phyloP scores from a whole-genome alignment of 2,329 filamentous ascomycete genomes.

The Diaporthe sp. region DNA sequence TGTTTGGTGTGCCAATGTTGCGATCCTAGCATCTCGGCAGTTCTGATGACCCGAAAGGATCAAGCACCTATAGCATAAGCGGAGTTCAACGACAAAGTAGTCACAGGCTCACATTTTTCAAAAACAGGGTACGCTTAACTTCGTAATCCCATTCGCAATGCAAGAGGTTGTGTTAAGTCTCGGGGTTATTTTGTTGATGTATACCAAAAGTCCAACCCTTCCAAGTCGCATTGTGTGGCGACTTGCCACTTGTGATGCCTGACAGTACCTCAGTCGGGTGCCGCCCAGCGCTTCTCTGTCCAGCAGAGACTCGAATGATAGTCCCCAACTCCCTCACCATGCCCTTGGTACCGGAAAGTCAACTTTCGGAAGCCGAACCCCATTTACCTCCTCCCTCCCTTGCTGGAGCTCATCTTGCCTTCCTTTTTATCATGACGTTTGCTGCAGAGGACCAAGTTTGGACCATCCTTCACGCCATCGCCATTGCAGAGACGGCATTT shows the following conservation, averaged over 20 bases:
- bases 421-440: not conserved
- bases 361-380: not conserved
- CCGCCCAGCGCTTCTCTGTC: not conserved
- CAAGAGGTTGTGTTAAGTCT: not conserved
- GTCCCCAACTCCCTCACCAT: not conserved
- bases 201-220: not conserved
- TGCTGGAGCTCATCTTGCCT: not conserved
- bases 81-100: no score
- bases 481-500: not conserved
- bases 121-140: no score
- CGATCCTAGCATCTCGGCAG: no score
- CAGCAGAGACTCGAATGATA: not conserved
- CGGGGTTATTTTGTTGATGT: not conserved
- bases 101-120: no score
- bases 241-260: not conserved
- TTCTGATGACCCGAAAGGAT: no score
- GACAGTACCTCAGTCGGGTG: not conserved
- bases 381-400: not conserved
- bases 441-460: not conserved
- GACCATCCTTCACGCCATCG: not conserved
- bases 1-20: no score
- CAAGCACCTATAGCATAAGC: no score
- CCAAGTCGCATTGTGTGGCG: conserved; percentile 6
- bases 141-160: not conserved
- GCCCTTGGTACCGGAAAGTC: not conserved